phyloP scores from a whole-genome alignment of 306 rosid genomes.

The Cucumis melo region DNA sequence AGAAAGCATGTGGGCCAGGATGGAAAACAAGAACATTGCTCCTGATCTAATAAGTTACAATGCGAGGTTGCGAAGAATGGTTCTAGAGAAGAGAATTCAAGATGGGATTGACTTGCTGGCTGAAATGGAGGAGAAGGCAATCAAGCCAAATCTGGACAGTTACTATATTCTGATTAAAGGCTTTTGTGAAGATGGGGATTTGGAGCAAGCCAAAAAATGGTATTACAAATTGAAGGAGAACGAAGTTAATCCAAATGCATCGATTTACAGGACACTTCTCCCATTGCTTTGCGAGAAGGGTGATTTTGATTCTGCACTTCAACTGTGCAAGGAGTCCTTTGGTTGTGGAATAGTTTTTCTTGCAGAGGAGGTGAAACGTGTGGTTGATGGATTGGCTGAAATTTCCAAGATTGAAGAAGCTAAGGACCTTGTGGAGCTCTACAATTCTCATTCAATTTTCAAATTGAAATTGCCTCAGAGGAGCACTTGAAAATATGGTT shows the following conservation, averaged over 20 bases:
- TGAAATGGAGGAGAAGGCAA: constrained; percentile 24
- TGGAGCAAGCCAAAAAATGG: constrained; percentile 32
- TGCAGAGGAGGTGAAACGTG: constrained; percentile 2
- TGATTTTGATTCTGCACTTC: constrained; percentile 22
- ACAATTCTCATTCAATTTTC: constrained; percentile 13
- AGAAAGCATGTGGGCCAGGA: constrained; percentile 26
- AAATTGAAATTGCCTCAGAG: constrained; percentile 9
- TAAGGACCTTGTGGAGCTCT: constrained; percentile 14
- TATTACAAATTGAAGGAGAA: constrained; percentile 17
- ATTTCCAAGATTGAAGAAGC: constrained; percentile 24
- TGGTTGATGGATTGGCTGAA: constrained; percentile 17
- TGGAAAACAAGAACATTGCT: constrained; percentile 19
- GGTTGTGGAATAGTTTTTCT: not conserved
- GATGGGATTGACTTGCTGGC: constrained; percentile 20
- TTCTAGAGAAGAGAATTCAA: not conserved
- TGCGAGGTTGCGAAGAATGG: constrained; percentile 23
- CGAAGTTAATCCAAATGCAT: constrained; percentile 3
- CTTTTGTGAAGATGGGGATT: constrained; percentile 14
- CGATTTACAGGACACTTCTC: constrained; percentile 14
- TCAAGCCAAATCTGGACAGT: constrained; percentile 16
- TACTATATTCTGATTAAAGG: constrained; percentile 22
- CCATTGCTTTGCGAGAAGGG: constrained; percentile 18
- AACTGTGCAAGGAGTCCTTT: constrained; percentile 19
- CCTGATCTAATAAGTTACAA: constrained; percentile 21
- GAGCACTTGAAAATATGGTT: not conserved